Evolutionary conservation across 1,284 basidiomycete genomes (phyloP).

Genomic region (Cutaneotrichosporon mucoides): DNA sequence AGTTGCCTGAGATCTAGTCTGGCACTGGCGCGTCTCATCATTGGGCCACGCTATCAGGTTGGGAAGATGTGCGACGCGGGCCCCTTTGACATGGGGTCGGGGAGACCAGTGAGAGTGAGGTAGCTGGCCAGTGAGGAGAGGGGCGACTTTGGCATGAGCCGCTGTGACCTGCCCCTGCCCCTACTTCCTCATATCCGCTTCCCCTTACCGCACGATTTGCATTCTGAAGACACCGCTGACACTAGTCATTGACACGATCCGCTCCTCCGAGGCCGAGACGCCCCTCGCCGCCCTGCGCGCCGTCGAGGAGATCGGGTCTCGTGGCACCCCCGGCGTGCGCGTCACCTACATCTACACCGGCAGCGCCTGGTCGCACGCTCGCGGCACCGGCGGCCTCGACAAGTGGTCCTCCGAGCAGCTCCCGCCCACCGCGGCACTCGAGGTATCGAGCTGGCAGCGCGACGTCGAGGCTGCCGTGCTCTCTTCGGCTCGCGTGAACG

Average conservation of each 20-base stretch:
- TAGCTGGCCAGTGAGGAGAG: no score
- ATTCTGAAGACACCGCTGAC: neutral
- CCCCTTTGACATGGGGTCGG: no score
- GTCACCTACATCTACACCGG: slow-evolving; percentile 57
- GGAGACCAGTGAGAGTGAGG: no score
- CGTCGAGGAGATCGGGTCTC: slow-evolving; percentile 23
- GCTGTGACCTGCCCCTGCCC: no score
- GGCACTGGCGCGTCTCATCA: no score
- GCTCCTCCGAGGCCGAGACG: slow-evolving; percentile 35
- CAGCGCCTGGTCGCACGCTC: slow-evolving; percentile 53
- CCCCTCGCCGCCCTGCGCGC: slow-evolving; percentile 40
- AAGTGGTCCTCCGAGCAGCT: slow-evolving; percentile 37
- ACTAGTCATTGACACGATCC: slow-evolving; percentile 47
- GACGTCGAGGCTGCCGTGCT: slow-evolving; percentile 35
- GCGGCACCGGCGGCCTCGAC: slow-evolving; percentile 33
- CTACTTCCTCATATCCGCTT: no score
- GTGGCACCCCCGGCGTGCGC: slow-evolving; percentile 43
- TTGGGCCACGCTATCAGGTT: no score
- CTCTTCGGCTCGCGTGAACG: slow-evolving; percentile 38
- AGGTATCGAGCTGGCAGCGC: slow-evolving; percentile 29
- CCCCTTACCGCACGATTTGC: no score
- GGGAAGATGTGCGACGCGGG: no score
- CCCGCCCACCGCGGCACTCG: slow-evolving; percentile 10
- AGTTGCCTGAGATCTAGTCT: no score
- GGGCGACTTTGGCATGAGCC: no score